These are phyloP conservation scores for Taiwanofungus camphoratus DNA, from an alignment of 1,284 basidiomycete species.

Conservation along the genomic window DNA sequence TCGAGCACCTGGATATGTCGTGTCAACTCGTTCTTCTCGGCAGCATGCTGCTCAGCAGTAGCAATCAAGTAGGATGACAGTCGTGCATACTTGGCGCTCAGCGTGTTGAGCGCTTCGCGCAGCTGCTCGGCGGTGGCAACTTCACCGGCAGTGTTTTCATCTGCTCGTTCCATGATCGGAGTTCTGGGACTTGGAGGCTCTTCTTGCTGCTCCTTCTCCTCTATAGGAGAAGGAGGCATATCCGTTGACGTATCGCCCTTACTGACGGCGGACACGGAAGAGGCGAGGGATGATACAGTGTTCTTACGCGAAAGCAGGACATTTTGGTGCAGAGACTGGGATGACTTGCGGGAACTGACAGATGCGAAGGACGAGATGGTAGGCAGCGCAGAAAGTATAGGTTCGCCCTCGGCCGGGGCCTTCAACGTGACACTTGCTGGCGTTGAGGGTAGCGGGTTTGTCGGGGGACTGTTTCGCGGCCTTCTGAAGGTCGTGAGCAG, in stretches of 20 bases:
- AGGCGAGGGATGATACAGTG: constrained; percentile 3
- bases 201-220: neutral
- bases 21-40: constrained; percentile 36
- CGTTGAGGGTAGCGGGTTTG: constrained; percentile 19
- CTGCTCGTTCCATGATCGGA: constrained; percentile 8
- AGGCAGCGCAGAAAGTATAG: constrained; percentile 9
- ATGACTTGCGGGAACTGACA: constrained; percentile 7
- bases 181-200: neutral
- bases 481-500: constrained; percentile 17
- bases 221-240: neutral
- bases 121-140: constrained; percentile 23
- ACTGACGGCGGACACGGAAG: neutral
- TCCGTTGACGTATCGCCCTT: neutral
- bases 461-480: constrained; percentile 16
- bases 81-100: constrained; percentile 29
- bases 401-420: neutral
- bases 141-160: constrained; percentile 10
- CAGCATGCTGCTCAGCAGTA: constrained; percentile 36
- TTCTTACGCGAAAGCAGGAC: constrained; percentile 9
- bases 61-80: constrained; percentile 35
- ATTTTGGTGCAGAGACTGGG: constrained; percentile 7
- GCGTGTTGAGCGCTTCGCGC: constrained; percentile 27
- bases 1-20: constrained; percentile 39
- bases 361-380: constrained; percentile 11
- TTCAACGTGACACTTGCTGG: constrained; percentile 7